Percentiles rank a stretch among this genome's conserved stretches.
phyloP scores from a whole-genome alignment of 2,329 filamentous ascomycete species.

The Paramyrothecium roridum region DNA sequence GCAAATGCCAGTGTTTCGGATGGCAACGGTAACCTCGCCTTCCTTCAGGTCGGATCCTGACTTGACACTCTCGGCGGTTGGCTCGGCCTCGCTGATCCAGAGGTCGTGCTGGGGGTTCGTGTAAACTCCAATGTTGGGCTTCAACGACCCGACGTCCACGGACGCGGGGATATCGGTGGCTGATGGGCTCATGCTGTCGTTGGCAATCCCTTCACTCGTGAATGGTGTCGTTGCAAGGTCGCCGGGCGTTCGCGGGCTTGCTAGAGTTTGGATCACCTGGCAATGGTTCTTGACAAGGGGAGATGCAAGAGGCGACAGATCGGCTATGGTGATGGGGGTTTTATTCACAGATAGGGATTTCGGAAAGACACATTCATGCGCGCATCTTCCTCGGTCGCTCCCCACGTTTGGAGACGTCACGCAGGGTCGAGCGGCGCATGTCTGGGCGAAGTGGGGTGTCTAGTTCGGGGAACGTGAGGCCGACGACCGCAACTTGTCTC shows the following conservation, averaged over 20 bases:
- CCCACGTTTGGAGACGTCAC: neutral
- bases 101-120: constrained; percentile 91
- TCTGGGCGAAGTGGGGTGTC: constrained; percentile 22
- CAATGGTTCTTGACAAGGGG: neutral
- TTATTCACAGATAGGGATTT: neutral
- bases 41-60: constrained; percentile 66
- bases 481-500: constrained; percentile 17
- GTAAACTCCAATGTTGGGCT: constrained; percentile 93
- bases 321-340: neutral
- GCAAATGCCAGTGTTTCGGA: constrained; percentile 95
- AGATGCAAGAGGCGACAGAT: neutral
- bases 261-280: too few relatives aligned
- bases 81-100: constrained; percentile 79
- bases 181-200: constrained; percentile 29
- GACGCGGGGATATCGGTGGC: constrained; percentile 18
- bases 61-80: constrained; percentile 71
- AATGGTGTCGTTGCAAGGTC: neutral
- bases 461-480: constrained; percentile 16
- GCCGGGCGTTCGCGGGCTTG: neutral
- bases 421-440: neutral
- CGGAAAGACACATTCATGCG: neutral
- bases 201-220: neutral
- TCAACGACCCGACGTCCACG: constrained; percentile 34
- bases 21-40: constrained; percentile 82
- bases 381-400: neutral